These are phyloP conservation scores for Penicillium herquei DNA, from an alignment of 495 filamentous ascomycete genomes.

Conservation along the genomic window DNA sequence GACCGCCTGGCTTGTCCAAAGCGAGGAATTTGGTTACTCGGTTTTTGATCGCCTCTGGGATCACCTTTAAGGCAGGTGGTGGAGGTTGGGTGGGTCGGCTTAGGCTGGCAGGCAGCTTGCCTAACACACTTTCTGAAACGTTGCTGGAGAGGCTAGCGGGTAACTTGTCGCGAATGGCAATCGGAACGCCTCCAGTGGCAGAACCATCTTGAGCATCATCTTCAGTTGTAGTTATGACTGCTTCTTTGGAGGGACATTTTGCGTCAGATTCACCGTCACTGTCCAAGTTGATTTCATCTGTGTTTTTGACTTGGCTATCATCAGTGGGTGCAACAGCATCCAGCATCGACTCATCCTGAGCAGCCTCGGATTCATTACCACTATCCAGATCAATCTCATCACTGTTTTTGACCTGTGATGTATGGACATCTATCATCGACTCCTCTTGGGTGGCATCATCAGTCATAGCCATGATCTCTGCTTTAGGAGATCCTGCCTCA, in stretches of 20 bases:
- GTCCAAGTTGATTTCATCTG: too few relatives aligned
- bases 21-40: constrained; percentile 80
- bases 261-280: not conserved
- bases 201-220: not conserved
- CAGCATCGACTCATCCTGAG: not conserved
- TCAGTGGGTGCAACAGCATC: not conserved
- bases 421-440: not conserved
- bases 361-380: constrained; percentile 44
- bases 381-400: constrained; percentile 56
- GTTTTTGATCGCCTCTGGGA: constrained; percentile 62
- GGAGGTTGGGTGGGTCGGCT: constrained; percentile 28
- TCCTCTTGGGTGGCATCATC: not conserved
- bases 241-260: too few relatives aligned
- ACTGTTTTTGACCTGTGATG: constrained; percentile 24
- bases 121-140: too few relatives aligned
- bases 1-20: constrained; percentile 77
- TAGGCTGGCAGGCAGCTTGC: constrained; percentile 67
- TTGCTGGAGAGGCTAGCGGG: constrained; percentile 2
- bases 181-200: not conserved
- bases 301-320: not conserved
- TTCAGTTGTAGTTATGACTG: not conserved
- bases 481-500: constrained; percentile 7
- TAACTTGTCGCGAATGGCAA: not conserved
- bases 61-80: constrained; percentile 34
- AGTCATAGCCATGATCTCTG: not conserved